These are phyloP conservation scores for Aspergillus sergii DNA, from an alignment of 2,329 filamentous ascomycete genomes.

Conservation along the genomic window DNA sequence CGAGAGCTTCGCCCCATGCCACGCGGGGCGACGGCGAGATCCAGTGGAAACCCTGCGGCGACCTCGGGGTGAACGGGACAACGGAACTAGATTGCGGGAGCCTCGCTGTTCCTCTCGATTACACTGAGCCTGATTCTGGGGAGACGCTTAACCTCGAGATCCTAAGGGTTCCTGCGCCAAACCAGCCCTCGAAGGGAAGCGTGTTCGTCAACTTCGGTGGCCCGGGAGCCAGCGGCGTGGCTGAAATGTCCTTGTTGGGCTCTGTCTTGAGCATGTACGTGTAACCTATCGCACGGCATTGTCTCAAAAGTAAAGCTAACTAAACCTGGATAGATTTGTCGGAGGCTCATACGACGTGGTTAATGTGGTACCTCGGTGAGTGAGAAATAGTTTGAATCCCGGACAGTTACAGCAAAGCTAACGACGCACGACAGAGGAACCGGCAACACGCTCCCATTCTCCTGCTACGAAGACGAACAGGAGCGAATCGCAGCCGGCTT, in stretches of 20 bases:
- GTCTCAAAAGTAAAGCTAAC: too few species aligned
- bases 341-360: too few species aligned
- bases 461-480: not conserved
- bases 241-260: not conserved
- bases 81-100: constrained; percentile 30
- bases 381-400: too few species aligned
- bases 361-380: too few species aligned
- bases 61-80: not conserved
- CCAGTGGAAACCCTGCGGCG: not conserved
- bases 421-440: not conserved
- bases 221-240: constrained; percentile 25
- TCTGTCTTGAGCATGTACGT: too few species aligned
- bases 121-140: constrained; percentile 24
- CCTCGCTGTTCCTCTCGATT: constrained; percentile 40
- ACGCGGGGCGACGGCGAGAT: not conserved
- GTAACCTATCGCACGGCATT: too few species aligned
- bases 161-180: constrained; percentile 29
- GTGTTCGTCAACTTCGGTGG: constrained; percentile 39
- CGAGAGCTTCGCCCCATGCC: too few species aligned
- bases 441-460: constrained; percentile 1
- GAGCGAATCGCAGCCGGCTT: too few species aligned
- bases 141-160: constrained; percentile 30
- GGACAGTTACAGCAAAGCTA: too few species aligned
- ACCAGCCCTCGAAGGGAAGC: constrained; percentile 32
- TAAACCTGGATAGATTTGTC: too few species aligned